Percentiles rank a stretch among this genome's conserved stretches.
phyloP scores from a whole-genome alignment of 352 stramenopile species.

The Globisporangium spinosum region DNA sequence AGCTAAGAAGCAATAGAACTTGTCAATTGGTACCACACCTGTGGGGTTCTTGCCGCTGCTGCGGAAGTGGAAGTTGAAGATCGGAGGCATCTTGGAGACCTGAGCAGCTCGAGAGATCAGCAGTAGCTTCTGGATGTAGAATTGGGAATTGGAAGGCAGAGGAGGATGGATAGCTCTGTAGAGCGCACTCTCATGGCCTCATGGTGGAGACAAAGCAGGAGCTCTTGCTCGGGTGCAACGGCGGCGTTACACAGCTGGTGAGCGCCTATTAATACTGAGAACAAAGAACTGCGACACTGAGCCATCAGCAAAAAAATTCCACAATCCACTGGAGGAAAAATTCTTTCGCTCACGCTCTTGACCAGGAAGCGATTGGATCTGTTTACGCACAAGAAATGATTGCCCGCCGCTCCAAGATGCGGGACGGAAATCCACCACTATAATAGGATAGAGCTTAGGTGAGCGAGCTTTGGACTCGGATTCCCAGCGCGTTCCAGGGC shows the following conservation, averaged over 20 bases:
- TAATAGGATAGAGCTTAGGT: background rate
- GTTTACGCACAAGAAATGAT: background rate
- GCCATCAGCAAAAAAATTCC: background rate
- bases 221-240: background rate
- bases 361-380: background rate
- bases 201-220: background rate
- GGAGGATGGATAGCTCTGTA: background rate
- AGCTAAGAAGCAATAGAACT: background rate
- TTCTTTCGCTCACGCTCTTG: background rate
- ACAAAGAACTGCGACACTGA: constrained; percentile 2
- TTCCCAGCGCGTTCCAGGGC: background rate
- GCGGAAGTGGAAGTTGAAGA: constrained; percentile 23
- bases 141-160: background rate
- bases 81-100: constrained; percentile 13
- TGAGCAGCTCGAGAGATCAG: background rate
- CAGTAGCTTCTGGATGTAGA: background rate
- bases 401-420: background rate
- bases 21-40: constrained; percentile 21
- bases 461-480: background rate
- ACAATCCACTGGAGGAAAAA: background rate
- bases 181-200: background rate
- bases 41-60: constrained; percentile 38
- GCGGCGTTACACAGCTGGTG: background rate
- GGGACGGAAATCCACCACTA: background rate
- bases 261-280: constrained; percentile 3